Evolutionary conservation across 768 basidiomycete species (phyloP), one percentile per base, ranked within the genome.

Genomic region (Tylopilus plumbeoviolaceoides): DNA sequence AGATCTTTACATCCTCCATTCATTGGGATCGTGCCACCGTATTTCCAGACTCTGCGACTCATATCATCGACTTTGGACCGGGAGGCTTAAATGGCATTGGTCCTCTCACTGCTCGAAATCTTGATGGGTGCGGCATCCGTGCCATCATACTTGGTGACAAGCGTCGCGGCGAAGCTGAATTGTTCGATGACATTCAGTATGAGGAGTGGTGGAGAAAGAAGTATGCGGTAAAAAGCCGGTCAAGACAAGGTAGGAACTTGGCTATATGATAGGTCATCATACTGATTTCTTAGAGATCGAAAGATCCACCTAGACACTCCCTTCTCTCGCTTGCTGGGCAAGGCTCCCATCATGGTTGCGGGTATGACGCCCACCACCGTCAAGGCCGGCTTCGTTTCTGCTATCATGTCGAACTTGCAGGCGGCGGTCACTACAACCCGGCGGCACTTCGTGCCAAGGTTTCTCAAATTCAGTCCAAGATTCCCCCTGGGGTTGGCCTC

Each of bases 331-430:
- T 81, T 99, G 41, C 72, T 99, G 40, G 92, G 93, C 62, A 99
- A 98, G 74, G 85, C 97, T 4, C 97, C 97, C 31, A 88, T 99
- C 72, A 98, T 98, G 97, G 94, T 99, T 36, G 95, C 95, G 45
- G 97, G 97, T 54, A 98, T 99, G 97, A 99, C 97, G 0, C 97
- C 97, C 0, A 88, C 88, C 1, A 99, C 97, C 30, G 97, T 99
- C 59, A 87, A 95, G 68, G 87, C 87, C 30, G 94, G 94, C 17
- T 95, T 98, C 69, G 95, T 98, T 63, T 85, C 87, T 54, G 95
- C 1, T 98, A 87, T 70, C 97, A 99, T 69, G 79, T 98, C 63
- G 97, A 99, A 72, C 81, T 99, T 57, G 97, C 97, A 48, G 97
- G 97, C 55, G 97, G 97, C 48, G 97, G 94, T 14, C 97, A 99